phyloP scores from a whole-genome alignment of 1,139 yeast genomes.

The Nakaseomyces glabratus region DNA sequence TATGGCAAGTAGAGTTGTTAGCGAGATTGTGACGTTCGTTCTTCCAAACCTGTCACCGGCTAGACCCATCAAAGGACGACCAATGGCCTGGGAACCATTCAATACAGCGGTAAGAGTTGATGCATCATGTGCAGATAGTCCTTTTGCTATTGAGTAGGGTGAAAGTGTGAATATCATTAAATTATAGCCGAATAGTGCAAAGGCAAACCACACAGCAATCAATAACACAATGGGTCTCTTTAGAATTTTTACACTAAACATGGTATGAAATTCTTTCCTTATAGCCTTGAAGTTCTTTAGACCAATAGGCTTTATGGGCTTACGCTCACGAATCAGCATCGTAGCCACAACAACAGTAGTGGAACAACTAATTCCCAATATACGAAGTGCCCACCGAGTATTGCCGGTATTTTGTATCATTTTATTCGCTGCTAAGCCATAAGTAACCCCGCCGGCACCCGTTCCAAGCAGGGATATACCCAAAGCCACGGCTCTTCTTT shows the following conservation, averaged over 20 bases:
- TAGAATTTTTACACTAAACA: conserved; percentile 13
- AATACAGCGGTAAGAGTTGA: conserved; percentile 52
- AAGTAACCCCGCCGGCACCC: conserved; percentile 49
- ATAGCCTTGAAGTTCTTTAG: conserved; percentile 16
- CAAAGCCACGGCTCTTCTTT: conserved; percentile 47
- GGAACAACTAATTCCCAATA: conserved; percentile 42
- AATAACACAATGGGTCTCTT: conserved; percentile 18
- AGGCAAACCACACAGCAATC: conserved; percentile 47
- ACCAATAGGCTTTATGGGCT: conserved; percentile 31
- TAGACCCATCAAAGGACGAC: conserved; percentile 56
- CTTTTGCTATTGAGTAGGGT: conserved; percentile 52
- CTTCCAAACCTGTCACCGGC: conserved; percentile 53
- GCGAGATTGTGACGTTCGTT: conserved; percentile 38
- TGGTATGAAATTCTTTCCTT: conserved; percentile 9
- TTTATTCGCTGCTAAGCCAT: conserved; percentile 35
- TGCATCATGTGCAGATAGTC: conserved; percentile 47
- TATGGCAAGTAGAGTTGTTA: conserved; percentile 24
- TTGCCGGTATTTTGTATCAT: conserved; percentile 42
- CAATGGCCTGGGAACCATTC: conserved; percentile 55
- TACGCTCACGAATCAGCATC: conserved; percentile 41
- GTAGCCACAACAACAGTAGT: conserved; percentile 33
- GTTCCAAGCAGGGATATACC: conserved; percentile 50
- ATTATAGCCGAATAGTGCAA: conserved; percentile 49
- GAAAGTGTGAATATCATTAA: conserved; percentile 54
- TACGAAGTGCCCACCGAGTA: conserved; percentile 60